phyloP scores from a whole-genome alignment of 306 rosid species.

The Quillaja saponaria region DNA sequence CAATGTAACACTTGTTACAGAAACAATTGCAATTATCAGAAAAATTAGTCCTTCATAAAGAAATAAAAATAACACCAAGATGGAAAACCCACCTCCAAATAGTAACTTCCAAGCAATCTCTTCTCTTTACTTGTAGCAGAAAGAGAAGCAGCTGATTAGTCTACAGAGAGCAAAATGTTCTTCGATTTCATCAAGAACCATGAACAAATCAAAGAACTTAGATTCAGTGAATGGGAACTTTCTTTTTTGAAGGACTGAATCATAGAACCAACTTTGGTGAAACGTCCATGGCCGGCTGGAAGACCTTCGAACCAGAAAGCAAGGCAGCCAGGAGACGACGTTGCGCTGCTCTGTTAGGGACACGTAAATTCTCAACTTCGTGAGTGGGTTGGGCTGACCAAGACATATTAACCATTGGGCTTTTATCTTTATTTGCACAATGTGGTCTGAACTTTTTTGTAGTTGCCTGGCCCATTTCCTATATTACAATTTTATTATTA shows the following conservation, averaged over 20 bases:
- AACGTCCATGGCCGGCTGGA: no score
- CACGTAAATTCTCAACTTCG: no score
- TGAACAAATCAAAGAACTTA: background rate
- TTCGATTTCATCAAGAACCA: background rate
- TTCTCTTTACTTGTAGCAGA: background rate
- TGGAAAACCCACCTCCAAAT: background rate
- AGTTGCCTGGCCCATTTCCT: no score
- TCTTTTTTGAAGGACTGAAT: background rate
- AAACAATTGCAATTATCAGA: background rate
- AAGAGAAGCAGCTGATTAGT: background rate
- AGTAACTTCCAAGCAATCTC: background rate
- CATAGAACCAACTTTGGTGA: no score
- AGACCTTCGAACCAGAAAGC: no score
- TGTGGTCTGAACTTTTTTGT: no score
- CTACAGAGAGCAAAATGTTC: background rate
- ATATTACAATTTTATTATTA: no score
- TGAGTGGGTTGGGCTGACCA: no score
- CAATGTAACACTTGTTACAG: background rate
- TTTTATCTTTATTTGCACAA: no score
- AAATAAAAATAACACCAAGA: background rate
- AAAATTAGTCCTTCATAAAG: background rate
- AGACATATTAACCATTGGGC: no score
- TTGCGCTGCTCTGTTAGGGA: no score
- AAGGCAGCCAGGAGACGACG: no score
- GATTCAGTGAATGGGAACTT: slow-evolving; percentile 21